phyloP scores from a whole-genome alignment of 805 yeast genomes.

The Sporopachydermia quercuum region DNA sequence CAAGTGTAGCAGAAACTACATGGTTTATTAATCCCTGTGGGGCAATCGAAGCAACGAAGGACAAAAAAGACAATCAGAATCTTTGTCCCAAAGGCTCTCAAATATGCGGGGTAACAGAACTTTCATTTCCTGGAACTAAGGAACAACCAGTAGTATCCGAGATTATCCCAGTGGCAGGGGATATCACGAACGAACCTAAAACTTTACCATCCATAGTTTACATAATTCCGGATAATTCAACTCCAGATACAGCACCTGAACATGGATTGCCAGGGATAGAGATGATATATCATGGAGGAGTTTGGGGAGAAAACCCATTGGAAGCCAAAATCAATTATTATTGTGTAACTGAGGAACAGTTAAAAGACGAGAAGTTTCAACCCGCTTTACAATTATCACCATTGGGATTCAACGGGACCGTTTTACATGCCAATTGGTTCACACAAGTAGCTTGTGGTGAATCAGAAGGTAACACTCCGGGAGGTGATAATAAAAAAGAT shows the following conservation, averaged over 20 bases:
- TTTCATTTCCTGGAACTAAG: slow-evolving; percentile 31
- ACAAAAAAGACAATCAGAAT: slow-evolving; percentile 18
- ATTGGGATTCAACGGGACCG: slow-evolving; percentile 22
- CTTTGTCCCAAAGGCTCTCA: slow-evolving; percentile 61
- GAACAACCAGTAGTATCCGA: slow-evolving; percentile 36
- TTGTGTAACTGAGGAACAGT: slow-evolving; percentile 24
- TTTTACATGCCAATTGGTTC: slow-evolving; percentile 17
- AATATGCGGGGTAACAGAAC: slow-evolving; percentile 58
- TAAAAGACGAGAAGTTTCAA: slow-evolving; percentile 12
- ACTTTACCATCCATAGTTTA: slow-evolving; percentile 16
- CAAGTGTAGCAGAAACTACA: slow-evolving; percentile 42
- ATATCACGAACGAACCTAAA: slow-evolving; percentile 11
- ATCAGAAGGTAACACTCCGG: slow-evolving; percentile 15
- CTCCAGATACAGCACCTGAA: slow-evolving; percentile 10
- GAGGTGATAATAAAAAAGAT: slow-evolving; percentile 10
- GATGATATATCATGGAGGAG: slow-evolving; percentile 33
- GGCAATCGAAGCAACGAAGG: slow-evolving; percentile 21
- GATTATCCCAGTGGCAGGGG: slow-evolving; percentile 34
- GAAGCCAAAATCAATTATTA: slow-evolving; percentile 31
- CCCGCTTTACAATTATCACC: slow-evolving; percentile 17
- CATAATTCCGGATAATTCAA: slow-evolving; percentile 25
- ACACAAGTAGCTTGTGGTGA: slow-evolving; percentile 27
- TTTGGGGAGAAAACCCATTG: slow-evolving; percentile 55
- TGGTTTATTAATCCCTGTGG: slow-evolving; percentile 71
- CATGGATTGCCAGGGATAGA: slow-evolving; percentile 16